Conservation (phyloP, 805 yeast species). For the Brettanomyces sp. region DNA sequence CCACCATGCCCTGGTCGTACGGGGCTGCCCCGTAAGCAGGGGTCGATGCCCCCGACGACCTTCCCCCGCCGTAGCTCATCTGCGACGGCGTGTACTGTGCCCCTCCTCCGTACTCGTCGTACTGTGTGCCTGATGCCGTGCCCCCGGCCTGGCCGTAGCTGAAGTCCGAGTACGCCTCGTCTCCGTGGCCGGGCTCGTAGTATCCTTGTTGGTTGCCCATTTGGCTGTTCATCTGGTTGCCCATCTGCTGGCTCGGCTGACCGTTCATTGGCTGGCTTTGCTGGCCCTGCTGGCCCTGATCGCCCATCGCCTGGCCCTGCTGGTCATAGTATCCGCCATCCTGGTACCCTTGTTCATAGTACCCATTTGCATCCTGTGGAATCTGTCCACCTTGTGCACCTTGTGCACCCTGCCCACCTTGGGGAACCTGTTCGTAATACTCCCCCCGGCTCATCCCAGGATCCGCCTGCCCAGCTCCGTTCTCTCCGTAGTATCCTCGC, state of each 20-base stretch:
- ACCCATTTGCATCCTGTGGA: too few relatives aligned
- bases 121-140: constrained; percentile 49
- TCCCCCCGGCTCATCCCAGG: not conserved
- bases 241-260: not conserved
- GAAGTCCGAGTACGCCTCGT: constrained; percentile 53
- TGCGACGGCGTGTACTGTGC: constrained; percentile 64
- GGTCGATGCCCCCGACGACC: constrained; percentile 90
- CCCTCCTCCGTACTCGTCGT: constrained; percentile 42
- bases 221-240: not conserved
- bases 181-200: constrained; percentile 43
- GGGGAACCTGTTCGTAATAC: constrained; percentile 21
- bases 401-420: constrained; percentile 4
- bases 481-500: constrained; percentile 26
- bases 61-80: constrained; percentile 77
- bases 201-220: constrained; percentile 31
- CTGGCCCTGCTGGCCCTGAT: constrained; percentile 11
- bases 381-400: constrained; percentile 1
- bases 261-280: constrained; percentile 12
- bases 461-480: constrained; percentile 13
- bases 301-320: not conserved
- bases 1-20: constrained; percentile 41
- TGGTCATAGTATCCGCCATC: constrained; percentile 41
- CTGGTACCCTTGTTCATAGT: constrained; percentile 22
- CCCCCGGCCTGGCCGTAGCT: constrained; percentile 51
- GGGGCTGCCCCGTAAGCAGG: constrained; percentile 50